Conservation (phyloP, 1,284 basidiomycete genomes). For the Ustilago lituana region DNA sequence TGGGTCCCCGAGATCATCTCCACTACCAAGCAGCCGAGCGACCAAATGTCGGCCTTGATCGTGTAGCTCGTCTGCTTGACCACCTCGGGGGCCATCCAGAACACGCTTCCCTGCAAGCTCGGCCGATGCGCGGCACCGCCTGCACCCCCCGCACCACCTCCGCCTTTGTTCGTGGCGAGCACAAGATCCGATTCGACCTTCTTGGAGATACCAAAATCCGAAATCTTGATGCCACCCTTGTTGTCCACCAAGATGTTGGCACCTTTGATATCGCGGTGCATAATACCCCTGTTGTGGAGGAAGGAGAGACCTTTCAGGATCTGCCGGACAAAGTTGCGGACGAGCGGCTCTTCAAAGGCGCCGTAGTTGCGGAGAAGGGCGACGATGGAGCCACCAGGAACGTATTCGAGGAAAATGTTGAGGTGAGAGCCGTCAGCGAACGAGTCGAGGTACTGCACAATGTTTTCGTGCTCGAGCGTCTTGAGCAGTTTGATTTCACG, state of each 20-base stretch:
- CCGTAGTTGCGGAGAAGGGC: constrained; percentile 92
- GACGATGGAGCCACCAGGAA: constrained; percentile 95
- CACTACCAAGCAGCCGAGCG: constrained; percentile 93
- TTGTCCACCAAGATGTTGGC: constrained; percentile 98
- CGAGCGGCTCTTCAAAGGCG: constrained; percentile 93
- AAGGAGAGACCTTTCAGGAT: constrained; percentile 91
- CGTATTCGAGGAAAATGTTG: constrained; percentile 99
- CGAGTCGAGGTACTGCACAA: constrained; percentile 86
- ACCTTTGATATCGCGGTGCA: constrained; percentile 98
- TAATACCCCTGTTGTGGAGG: constrained; percentile 91
- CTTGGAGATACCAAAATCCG: constrained; percentile 98
- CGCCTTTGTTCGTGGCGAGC: constrained; percentile 36
- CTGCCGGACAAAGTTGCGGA: constrained; percentile 92
- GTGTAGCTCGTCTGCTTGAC: constrained; percentile 96
- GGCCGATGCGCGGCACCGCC: constrained; percentile 75
- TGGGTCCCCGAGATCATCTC: constrained; percentile 99
- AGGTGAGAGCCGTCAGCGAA: constrained; percentile 71
- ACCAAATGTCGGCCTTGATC: constrained; percentile 97
- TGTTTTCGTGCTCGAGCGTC: constrained; percentile 93
- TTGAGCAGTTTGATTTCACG: constrained; percentile 95
- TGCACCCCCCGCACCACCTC: constrained; percentile 6
- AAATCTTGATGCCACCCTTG: constrained; percentile 97
- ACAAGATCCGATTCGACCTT: constrained; percentile 82
- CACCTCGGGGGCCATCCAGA: constrained; percentile 83
- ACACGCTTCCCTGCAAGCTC: constrained; percentile 94